Percentiles rank a stretch among this genome's conserved stretches.
phyloP scores from a whole-genome alignment of 371 early-diverging fungal species.

The Dichotomocladium elegans region DNA sequence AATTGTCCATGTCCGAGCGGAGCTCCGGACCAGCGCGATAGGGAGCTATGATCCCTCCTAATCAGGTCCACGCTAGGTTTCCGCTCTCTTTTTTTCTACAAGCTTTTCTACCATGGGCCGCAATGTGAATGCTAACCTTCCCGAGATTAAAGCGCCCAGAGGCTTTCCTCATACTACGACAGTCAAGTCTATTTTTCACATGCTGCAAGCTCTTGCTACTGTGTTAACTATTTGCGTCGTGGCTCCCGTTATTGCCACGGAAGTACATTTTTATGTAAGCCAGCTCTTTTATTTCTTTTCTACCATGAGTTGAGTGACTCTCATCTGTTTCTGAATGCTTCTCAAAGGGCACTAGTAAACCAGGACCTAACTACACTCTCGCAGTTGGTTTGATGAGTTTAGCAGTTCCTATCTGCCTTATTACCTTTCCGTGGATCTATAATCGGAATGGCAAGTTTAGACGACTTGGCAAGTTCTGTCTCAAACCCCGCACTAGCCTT shows the following conservation, averaged over 20 bases:
- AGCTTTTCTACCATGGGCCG: too few species aligned
- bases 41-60: too few species aligned
- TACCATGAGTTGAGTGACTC: background rate
- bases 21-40: too few species aligned
- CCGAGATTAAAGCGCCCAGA: constrained; percentile 18
- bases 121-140: too few species aligned
- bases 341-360: constrained; percentile 30
- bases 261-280: constrained; percentile 30
- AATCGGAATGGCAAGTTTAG: constrained; percentile 26
- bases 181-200: constrained; percentile 24
- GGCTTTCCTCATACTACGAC: constrained; percentile 24
- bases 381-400: constrained; percentile 22
- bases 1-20: too few species aligned
- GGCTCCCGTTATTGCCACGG: constrained; percentile 30
- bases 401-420: constrained; percentile 18
- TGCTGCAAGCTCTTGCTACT: constrained; percentile 19
- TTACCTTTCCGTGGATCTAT: constrained; percentile 32
- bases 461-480: constrained; percentile 28
- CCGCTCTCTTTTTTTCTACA: too few species aligned
- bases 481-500: constrained; percentile 33
- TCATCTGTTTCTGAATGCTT: too few species aligned
- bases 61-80: too few species aligned
- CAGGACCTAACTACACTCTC: constrained; percentile 35
- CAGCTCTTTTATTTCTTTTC: background rate
- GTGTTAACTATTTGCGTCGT: constrained; percentile 27